Evolutionary conservation across 805 yeast genomes (phyloP).

Genomic region (Candida tammaniensis): DNA sequence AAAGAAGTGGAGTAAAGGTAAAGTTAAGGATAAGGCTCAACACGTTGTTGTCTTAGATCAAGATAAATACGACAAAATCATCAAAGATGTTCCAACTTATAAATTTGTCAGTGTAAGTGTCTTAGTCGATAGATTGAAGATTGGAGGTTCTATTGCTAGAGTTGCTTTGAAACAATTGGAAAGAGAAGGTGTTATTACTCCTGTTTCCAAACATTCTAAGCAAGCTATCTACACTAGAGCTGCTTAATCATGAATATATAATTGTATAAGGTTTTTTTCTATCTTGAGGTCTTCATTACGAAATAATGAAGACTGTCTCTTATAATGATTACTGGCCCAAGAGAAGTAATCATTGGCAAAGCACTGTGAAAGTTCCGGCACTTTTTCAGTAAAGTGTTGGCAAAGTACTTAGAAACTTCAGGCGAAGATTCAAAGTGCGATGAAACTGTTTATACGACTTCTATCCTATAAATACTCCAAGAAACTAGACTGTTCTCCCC

Average conservation of each 20-base stretch:
- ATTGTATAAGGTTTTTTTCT: no score
- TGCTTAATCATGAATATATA: constrained; percentile 21
- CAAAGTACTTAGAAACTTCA: no score
- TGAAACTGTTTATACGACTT: constrained; percentile 1
- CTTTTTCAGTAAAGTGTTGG: no score
- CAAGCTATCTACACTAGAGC: constrained; percentile 95
- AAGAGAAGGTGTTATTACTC: constrained; percentile 90
- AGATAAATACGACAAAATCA: constrained; percentile 98
- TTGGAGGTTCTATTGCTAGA: constrained; percentile 99
- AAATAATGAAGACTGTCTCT: no score
- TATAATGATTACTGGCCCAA: no score
- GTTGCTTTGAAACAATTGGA: constrained; percentile 95
- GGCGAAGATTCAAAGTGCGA: no score
- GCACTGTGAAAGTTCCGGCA: no score
- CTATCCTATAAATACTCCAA: constrained; percentile 12
- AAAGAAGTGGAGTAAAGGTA: constrained; percentile 99
- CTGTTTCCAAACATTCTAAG: constrained; percentile 91
- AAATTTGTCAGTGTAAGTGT: constrained; percentile 97
- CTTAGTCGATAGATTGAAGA: constrained; percentile 97
- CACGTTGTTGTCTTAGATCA: constrained; percentile 97
- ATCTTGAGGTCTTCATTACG: no score
- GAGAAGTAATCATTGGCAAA: no score
- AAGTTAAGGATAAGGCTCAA: constrained; percentile 99
- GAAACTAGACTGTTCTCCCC: constrained; percentile 9
- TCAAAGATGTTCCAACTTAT: constrained; percentile 99